Conservation (phyloP, 176 grass and related monocot species). For the Bonia amplexicaulis region DNA sequence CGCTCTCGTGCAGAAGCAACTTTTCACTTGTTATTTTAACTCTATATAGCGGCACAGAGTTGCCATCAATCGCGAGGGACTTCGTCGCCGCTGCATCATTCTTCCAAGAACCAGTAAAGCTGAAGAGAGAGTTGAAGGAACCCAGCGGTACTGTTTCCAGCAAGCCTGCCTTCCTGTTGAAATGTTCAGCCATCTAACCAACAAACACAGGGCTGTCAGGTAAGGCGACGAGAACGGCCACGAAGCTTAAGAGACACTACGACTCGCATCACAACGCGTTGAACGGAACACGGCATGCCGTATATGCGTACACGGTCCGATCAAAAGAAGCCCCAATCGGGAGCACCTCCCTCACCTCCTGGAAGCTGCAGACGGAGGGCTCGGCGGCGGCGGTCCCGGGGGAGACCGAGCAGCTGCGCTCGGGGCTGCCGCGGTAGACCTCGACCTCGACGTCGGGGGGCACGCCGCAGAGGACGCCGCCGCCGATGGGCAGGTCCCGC, state of each 20-base stretch:
- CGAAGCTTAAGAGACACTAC: not conserved
- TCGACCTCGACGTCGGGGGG: constrained; percentile 53
- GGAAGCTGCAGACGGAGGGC: constrained; percentile 61
- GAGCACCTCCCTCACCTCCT: constrained; percentile 44
- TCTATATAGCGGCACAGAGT: constrained; percentile 56
- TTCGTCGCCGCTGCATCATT: constrained; percentile 69
- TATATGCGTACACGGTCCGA: constrained; percentile 16
- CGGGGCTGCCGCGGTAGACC: constrained; percentile 16
- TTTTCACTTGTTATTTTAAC: constrained; percentile 50
- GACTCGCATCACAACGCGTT: not conserved
- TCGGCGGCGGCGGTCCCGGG: not conserved
- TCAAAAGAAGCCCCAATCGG: constrained; percentile 6
- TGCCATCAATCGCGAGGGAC: constrained; percentile 78
- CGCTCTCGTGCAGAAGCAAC: constrained; percentile 46
- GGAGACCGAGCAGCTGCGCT: constrained; percentile 28
- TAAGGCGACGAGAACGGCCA: not conserved
- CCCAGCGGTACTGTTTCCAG: constrained; percentile 72
- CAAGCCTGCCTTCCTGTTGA: constrained; percentile 80
- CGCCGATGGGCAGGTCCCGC: constrained; percentile 30
- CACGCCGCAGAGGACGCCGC: constrained; percentile 49
- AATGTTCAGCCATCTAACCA: constrained; percentile 89
- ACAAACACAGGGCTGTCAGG: constrained; percentile 23
- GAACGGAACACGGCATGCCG: not conserved
- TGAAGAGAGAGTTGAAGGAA: constrained; percentile 89
- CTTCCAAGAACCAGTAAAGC: constrained; percentile 86